Conservation (phyloP, 2,329 filamentous ascomycete genomes). For the Penicillium verrucosum region DNA sequence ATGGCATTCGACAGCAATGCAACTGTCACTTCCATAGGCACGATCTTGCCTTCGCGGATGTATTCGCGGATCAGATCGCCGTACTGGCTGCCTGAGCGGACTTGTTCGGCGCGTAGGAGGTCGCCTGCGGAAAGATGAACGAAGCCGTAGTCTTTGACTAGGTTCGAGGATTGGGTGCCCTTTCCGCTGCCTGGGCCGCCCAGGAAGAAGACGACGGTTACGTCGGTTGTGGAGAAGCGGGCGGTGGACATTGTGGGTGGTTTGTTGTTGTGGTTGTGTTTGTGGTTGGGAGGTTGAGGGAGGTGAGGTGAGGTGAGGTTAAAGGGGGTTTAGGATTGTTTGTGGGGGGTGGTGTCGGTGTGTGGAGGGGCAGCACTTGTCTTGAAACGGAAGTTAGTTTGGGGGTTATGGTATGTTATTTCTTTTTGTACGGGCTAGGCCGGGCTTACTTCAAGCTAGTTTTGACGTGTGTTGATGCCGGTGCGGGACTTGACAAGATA, state of each 20-base stretch:
- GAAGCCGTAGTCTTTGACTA: slow-evolving; percentile 86
- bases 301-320: background rate
- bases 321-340: slow-evolving; percentile 20
- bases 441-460: slow-evolving; percentile 9
- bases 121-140: slow-evolving; percentile 91
- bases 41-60: slow-evolving; percentile 92
- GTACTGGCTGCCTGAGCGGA: slow-evolving; percentile 80
- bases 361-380: slow-evolving; percentile 28
- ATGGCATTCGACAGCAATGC: slow-evolving; percentile 93
- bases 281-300: background rate
- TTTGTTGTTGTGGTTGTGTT: background rate
- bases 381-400: slow-evolving; percentile 5
- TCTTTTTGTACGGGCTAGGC: background rate
- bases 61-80: slow-evolving; percentile 88
- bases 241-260: slow-evolving; percentile 50
- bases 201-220: slow-evolving; percentile 95
- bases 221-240: slow-evolving; percentile 72
- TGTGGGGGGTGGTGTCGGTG: slow-evolving; percentile 48
- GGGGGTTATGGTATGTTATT: background rate
- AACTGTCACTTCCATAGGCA: slow-evolving; percentile 98
- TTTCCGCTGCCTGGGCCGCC: slow-evolving; percentile 95
- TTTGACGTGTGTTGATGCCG: slow-evolving; percentile 19
- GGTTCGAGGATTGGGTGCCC: slow-evolving; percentile 87
- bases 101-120: slow-evolving; percentile 87
- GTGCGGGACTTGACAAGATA: slow-evolving; percentile 51